Conservation (phyloP, 495 filamentous ascomycete species). For the Aspergillus olivimuriae region DNA sequence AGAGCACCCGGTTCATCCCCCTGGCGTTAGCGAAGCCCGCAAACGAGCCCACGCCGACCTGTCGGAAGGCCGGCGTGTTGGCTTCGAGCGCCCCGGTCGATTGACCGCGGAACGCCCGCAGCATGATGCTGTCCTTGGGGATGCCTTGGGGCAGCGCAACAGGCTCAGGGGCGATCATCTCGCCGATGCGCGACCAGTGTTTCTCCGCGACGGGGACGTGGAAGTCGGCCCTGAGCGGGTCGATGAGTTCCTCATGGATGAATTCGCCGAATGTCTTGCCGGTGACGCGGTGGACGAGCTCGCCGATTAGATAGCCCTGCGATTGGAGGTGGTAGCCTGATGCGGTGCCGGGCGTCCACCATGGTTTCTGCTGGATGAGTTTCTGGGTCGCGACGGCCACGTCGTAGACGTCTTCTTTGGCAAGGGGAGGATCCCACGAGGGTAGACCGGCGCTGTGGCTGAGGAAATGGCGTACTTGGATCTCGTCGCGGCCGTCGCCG, state of each 20-base stretch:
- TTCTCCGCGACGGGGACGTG: conserved; percentile 27
- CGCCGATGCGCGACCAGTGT: conserved; percentile 25
- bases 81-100: conserved; percentile 1
- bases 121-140: conserved; percentile 11
- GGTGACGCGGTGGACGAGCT: conserved; percentile 30
- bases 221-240: conserved; percentile 35
- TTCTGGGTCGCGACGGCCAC: conserved; percentile 17
- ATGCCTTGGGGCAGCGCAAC: background rate
- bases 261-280: conserved; percentile 34
- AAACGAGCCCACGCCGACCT: conserved; percentile 19
- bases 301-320: conserved; percentile 36
- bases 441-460: conserved; percentile 33
- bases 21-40: conserved; percentile 34
- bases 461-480: conserved; percentile 36
- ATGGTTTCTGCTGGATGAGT: conserved; percentile 34
- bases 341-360: conserved; percentile 37
- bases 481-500: conserved; percentile 32
- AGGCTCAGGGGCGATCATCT: conserved; percentile 14
- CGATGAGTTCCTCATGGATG: conserved; percentile 33
- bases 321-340: conserved; percentile 33
- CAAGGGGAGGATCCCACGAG: conserved; percentile 27
- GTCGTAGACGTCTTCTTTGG: conserved; percentile 25
- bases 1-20: conserved; percentile 22
- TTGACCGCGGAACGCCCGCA: conserved; percentile 10
- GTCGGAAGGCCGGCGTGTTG: conserved; percentile 16